Conservation (phyloP, 768 basidiomycete species). For the Coprinopsis marcescibilis region DNA sequence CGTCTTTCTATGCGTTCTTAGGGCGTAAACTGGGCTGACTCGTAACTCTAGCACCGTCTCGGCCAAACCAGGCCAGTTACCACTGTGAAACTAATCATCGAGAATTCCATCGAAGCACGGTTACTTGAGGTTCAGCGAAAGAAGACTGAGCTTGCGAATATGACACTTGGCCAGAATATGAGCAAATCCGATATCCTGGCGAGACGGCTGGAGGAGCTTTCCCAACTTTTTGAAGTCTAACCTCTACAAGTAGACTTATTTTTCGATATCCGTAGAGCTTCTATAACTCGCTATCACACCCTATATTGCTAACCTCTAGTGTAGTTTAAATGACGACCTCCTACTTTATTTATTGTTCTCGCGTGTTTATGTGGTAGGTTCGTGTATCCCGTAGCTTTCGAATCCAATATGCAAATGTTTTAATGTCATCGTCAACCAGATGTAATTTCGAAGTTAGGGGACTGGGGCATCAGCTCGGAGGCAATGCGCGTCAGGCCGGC, state of each 20-base stretch:
- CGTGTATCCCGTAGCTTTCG: no score
- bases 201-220: slow-evolving; percentile 84
- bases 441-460: no score
- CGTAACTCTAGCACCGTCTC: slow-evolving; percentile 70
- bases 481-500: no score
- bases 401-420: no score
- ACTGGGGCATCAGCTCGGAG: no score
- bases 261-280: background rate
- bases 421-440: no score
- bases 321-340: background rate
- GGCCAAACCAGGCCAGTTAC: slow-evolving; percentile 91
- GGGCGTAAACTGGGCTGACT: background rate
- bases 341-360: no score
- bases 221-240: slow-evolving; percentile 50
- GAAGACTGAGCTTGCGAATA: slow-evolving; percentile 91
- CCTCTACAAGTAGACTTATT: background rate
- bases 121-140: slow-evolving; percentile 91
- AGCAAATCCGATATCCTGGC: slow-evolving; percentile 85
- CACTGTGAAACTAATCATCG: slow-evolving; percentile 90
- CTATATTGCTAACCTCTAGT: background rate
- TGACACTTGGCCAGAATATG: slow-evolving; percentile 84
- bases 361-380: no score
- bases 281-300: background rate
- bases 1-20: slow-evolving; percentile 24
- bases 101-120: slow-evolving; percentile 88